A percentile compares a stretch with the other conserved stretches of the same genome.
Evolutionary conservation across 2,329 filamentous ascomycete species (phyloP).

Genomic region (Juglanconis oblonga): DNA sequence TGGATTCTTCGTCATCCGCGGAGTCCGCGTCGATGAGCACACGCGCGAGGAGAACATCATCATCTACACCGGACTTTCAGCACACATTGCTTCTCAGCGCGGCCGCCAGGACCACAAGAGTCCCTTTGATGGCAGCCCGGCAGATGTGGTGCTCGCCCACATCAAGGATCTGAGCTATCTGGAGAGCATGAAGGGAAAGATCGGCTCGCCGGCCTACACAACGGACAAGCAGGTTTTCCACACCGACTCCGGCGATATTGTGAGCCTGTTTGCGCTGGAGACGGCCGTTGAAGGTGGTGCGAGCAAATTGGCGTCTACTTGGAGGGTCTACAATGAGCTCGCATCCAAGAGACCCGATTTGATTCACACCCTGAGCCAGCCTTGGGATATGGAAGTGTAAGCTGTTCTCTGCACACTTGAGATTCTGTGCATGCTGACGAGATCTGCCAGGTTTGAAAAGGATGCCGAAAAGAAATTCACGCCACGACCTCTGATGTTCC

Average conservation of each 20-base stretch:
- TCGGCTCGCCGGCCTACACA: conserved; percentile 58
- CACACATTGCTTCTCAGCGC: conserved; percentile 53
- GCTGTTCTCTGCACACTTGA: conserved; percentile 32
- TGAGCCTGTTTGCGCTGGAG: conserved; percentile 54
- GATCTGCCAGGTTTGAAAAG: conserved; percentile 46
- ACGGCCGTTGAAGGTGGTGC: conserved; percentile 53
- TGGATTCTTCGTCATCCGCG: conserved; percentile 61
- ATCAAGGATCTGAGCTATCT: conserved; percentile 57
- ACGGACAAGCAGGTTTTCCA: conserved; percentile 62
- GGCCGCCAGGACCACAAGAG: conserved; percentile 48
- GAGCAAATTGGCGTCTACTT: conserved; percentile 56
- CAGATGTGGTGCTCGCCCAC: conserved; percentile 54
- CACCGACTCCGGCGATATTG: conserved; percentile 57
- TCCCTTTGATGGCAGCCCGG: conserved; percentile 38
- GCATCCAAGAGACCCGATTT: conserved; percentile 57
- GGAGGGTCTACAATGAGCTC: conserved; percentile 62
- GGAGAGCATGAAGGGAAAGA: conserved; percentile 33
- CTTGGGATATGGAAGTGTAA: conserved; percentile 48
- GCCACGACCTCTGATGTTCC: conserved; percentile 52
- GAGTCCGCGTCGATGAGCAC: conserved; percentile 51
- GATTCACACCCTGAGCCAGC: conserved; percentile 52
- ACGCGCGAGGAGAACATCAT: conserved; percentile 55
- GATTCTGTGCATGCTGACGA: neutral
- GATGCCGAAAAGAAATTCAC: conserved; percentile 39
- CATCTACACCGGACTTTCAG: conserved; percentile 58